Evolutionary conservation across 495 filamentous ascomycete species (phyloP).

Genomic region (Aspergillus kassunensis): DNA sequence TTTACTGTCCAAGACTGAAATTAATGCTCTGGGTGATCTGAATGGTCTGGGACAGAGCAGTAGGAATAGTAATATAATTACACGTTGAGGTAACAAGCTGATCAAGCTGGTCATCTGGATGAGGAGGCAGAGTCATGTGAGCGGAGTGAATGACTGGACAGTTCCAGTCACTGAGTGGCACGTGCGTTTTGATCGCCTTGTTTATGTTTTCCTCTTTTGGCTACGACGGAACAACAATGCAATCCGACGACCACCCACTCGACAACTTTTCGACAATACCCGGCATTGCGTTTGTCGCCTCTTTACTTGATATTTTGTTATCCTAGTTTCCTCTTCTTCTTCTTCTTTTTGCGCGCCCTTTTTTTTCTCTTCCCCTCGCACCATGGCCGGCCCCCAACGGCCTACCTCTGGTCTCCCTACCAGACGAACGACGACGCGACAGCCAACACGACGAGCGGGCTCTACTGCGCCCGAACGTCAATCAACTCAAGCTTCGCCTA

Average conservation of each 20-base stretch:
- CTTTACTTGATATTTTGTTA: not conserved
- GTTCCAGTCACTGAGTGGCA: constrained; percentile 11
- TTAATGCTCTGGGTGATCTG: not conserved
- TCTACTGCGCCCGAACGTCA: constrained; percentile 38
- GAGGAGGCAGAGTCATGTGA: constrained; percentile 30
- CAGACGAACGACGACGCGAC: constrained; percentile 54
- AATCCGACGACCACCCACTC: constrained; percentile 13
- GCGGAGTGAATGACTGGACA: constrained; percentile 24
- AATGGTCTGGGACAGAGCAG: not conserved
- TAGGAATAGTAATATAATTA: not conserved
- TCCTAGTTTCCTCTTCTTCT: not conserved
- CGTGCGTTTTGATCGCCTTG: constrained; percentile 27
- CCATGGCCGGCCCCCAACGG: constrained; percentile 55
- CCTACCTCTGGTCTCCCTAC: constrained; percentile 46
- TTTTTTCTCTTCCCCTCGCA: too few relatives aligned
- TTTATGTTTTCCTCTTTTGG: constrained; percentile 42
- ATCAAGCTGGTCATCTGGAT: not conserved
- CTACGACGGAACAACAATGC: constrained; percentile 21
- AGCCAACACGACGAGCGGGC: constrained; percentile 41
- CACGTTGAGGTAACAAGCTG: too few relatives aligned
- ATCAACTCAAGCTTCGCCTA: constrained; percentile 63
- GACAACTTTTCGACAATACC: not conserved
- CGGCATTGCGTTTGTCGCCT: not conserved
- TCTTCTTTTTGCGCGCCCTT: not conserved
- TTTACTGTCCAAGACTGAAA: not conserved